A percentile compares a stretch with the other conserved stretches of the same genome.
These are phyloP conservation scores for Lolium multiflorum DNA, from an alignment of 176 grass and related monocot genomes.

Conservation along the genomic window DNA sequence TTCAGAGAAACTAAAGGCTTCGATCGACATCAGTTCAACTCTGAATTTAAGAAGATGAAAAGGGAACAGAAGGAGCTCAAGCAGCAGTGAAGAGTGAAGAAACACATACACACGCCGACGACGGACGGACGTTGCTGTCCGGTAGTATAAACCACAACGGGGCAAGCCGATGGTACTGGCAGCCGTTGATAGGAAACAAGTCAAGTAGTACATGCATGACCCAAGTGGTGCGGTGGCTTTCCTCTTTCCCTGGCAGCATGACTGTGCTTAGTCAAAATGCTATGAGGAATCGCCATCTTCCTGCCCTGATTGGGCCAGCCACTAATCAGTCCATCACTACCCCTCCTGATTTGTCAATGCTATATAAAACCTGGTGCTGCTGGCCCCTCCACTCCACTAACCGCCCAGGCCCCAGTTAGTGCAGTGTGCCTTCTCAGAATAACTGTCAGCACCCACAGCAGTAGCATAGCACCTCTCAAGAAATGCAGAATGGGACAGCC, in stretches of 20 bases:
- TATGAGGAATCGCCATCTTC: conserved; percentile 33
- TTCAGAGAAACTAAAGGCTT: neutral
- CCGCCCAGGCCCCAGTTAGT: neutral
- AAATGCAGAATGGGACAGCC: conserved; percentile 27
- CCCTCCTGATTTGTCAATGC: conserved; percentile 51
- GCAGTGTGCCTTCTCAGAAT: conserved; percentile 35
- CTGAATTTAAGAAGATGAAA: neutral
- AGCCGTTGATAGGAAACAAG: conserved; percentile 34
- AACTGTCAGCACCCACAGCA: conserved; percentile 28
- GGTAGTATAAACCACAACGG: neutral
- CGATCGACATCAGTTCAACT: neutral
- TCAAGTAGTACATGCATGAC: conserved; percentile 9
- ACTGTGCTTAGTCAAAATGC: conserved; percentile 50
- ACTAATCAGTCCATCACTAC: conserved; percentile 37
- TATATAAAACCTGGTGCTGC: conserved; percentile 48
- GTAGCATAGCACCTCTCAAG: neutral
- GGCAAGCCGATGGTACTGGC: conserved; percentile 26
- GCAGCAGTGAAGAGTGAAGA: neutral
- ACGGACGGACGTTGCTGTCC: neutral
- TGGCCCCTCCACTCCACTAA: conserved; percentile 39
- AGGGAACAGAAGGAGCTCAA: neutral
- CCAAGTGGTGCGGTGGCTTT: conserved; percentile 27
- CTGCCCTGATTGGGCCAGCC: conserved; percentile 40
- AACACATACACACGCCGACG: neutral
- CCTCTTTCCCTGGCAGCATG: conserved; percentile 40